Conservation (phyloP, 306 rosid genomes). For the Lupinus albus region DNA sequence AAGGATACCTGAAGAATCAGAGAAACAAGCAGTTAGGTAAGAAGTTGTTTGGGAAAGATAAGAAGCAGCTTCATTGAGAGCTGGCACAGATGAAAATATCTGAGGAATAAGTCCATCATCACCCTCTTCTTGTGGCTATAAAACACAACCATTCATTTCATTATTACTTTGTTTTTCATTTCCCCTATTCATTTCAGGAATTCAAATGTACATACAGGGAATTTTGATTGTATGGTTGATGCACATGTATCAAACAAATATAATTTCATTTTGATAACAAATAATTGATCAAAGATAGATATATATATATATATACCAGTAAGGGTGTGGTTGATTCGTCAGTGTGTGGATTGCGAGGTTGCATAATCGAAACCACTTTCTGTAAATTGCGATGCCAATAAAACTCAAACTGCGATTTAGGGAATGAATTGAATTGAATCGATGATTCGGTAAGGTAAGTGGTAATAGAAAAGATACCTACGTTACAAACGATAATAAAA, state of each 20-base stretch:
- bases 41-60: conserved; percentile 51
- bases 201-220: too few species aligned
- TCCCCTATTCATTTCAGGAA: conserved; percentile 13
- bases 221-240: too few species aligned
- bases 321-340: conserved; percentile 50
- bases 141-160: conserved; percentile 23
- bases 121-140: conserved; percentile 53
- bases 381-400: conserved; percentile 40
- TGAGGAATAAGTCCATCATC: conserved; percentile 78
- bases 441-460: too few species aligned
- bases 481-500: too few species aligned
- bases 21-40: too few species aligned
- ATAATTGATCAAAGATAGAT: too few species aligned
- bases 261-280: too few species aligned
- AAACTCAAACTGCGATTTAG: too few species aligned
- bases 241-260: too few species aligned
- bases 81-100: conserved; percentile 80
- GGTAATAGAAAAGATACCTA: too few species aligned
- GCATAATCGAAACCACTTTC: conserved; percentile 48
- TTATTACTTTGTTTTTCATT: not conserved
- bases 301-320: conserved; percentile 46
- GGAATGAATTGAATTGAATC: too few species aligned
- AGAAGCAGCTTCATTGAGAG: conserved; percentile 84
- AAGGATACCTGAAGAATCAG: conserved; percentile 49
- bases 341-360: conserved; percentile 28